phyloP scores from a whole-genome alignment of 768 basidiomycete species.

The Tylopilus sp. region DNA sequence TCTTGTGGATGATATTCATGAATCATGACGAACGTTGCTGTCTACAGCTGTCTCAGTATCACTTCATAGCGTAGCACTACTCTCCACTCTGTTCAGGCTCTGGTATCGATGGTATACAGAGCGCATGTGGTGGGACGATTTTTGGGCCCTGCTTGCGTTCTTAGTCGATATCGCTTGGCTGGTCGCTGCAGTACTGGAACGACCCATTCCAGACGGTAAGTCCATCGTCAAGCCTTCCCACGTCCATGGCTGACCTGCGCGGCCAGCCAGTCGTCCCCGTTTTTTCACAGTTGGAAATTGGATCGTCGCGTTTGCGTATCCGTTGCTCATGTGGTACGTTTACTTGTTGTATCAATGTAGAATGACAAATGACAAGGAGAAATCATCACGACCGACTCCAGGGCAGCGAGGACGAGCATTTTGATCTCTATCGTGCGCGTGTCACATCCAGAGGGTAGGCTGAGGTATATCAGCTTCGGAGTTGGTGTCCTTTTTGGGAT shows the following conservation, averaged over 20 bases:
- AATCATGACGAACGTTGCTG: slow-evolving; percentile 1
- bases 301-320: slow-evolving; percentile 18
- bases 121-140: slow-evolving; percentile 28
- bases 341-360: neutral
- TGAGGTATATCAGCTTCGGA: slow-evolving; percentile 1
- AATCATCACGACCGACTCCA: neutral
- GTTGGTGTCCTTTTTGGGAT: slow-evolving; percentile 17
- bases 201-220: slow-evolving; percentile 9
- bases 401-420: slow-evolving; percentile 26
- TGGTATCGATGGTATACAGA: slow-evolving; percentile 18
- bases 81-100: slow-evolving; percentile 22
- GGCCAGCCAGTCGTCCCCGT: slow-evolving; percentile 3
- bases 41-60: slow-evolving; percentile 10
- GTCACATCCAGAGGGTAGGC: slow-evolving; percentile 12
- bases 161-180: slow-evolving; percentile 10
- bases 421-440: slow-evolving; percentile 23
- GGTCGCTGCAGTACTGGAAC: slow-evolving; percentile 5
- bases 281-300: slow-evolving; percentile 6
- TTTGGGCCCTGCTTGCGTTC: slow-evolving; percentile 16
- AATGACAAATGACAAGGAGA: neutral
- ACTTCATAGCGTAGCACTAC: slow-evolving; percentile 22
- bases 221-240: neutral
- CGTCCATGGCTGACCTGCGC: neutral
- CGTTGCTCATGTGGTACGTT: slow-evolving; percentile 17
- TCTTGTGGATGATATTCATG: neutral